Evolutionary conservation across 257 asterid genomes (phyloP).

Genomic region (Solanum medicagineum): DNA sequence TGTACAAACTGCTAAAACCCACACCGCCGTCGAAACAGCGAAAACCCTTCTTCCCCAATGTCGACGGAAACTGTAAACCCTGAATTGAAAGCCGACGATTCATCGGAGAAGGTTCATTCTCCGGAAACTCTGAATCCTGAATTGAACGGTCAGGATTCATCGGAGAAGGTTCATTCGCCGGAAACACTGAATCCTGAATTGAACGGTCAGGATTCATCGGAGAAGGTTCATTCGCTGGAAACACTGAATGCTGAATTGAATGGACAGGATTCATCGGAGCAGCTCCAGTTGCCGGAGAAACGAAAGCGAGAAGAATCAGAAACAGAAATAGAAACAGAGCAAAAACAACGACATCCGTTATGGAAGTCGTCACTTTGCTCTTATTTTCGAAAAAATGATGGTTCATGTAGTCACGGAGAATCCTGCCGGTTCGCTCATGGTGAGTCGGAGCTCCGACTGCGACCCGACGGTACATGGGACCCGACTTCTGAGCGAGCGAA

Average conservation of each 20-base stretch:
- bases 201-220: constrained; percentile 22
- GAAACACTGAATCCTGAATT: constrained; percentile 43
- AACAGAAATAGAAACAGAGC: constrained; percentile 1
- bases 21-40: not conserved
- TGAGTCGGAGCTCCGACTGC: constrained; percentile 66
- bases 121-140: constrained; percentile 17
- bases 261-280: not conserved
- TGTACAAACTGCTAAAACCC: not conserved
- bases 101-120: constrained; percentile 10
- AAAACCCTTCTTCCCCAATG: constrained; percentile 10
- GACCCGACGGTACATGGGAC: constrained; percentile 90
- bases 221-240: constrained; percentile 14
- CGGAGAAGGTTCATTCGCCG: constrained; percentile 9
- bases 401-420: constrained; percentile 68
- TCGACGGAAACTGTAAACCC: constrained; percentile 47
- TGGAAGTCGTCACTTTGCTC: constrained; percentile 92
- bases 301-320: constrained; percentile 45
- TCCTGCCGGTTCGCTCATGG: constrained; percentile 50
- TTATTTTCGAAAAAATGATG: constrained; percentile 52
- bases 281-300: constrained; percentile 18
- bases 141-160: constrained; percentile 21
- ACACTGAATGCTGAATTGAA: not conserved
- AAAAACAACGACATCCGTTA: constrained; percentile 34
- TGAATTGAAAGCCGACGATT: constrained; percentile 20
- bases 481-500: constrained; percentile 86